Evolutionary conservation across 306 rosid species (phyloP), one percentile per base, ranked within the genome.

Genomic region (Rosa chinensis): DNA sequence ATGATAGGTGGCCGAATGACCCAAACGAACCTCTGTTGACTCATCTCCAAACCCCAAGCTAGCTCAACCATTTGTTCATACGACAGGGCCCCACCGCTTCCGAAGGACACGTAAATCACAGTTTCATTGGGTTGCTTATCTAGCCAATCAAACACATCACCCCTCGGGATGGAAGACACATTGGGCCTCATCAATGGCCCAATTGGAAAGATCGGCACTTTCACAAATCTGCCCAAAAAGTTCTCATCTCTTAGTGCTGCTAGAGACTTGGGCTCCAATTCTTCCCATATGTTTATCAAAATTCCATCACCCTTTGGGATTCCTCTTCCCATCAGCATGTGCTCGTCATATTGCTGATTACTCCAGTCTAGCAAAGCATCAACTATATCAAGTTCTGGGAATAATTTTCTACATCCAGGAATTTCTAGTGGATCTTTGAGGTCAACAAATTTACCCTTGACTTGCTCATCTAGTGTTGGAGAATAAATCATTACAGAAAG

Each of bases 21-120:
- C 97, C 95, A 89, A 70, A 92, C 8, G 42, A 90, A 92, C 63
- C 92, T 78, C 39, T 76, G 86, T 8, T 23, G 74, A 17, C 91
- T 92, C 40, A 90, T 2, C 73, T 92, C 97, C 79, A 90, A 81
- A 4, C 95, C 95, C 79, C 71, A 88, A 0, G 97, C 97, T 42
- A 89, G 2, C 70, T 92, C 95, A 0, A 4, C 81, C 69, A 73
- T 82, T 35, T 92, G 93, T 63, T 92, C 85, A 23, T 0, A 32
- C 23, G 89, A 82, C 11, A 92, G 0, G 10, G 78, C 81, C 32
- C 97, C 97, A 0, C 95, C 97, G 9, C 93, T 92, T 0, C 95
- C 92, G 23, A 92, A 85, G 1, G 93, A 89, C 11, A 92, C 87
- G 25, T 84, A 90, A 39, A 92, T 6, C 61, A 90, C 90, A 0